A percentile compares a stretch with the other conserved stretches of the same genome.
Conservation (phyloP, 345 rosid species). For the Murraya koenigii region DNA sequence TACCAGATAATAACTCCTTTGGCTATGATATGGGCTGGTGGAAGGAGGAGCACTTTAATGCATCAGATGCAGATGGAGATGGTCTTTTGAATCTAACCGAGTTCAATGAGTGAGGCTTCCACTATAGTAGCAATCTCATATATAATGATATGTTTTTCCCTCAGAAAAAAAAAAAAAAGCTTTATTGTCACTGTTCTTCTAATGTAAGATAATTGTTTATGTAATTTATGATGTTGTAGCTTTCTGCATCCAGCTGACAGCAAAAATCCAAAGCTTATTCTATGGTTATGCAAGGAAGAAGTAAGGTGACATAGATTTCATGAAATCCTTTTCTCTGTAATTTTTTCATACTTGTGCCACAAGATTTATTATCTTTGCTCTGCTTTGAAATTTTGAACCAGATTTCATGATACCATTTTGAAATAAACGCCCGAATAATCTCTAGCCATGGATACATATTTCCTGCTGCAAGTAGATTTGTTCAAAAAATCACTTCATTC, state of each 20-base stretch:
- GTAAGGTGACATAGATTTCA: conserved; percentile 56
- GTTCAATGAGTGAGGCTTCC: conserved; percentile 87
- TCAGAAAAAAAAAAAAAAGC: neutral
- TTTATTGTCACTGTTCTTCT: neutral
- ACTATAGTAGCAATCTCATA: conserved; percentile 7
- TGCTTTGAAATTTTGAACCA: neutral
- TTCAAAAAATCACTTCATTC: neutral
- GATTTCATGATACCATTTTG: neutral
- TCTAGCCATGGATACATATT: neutral
- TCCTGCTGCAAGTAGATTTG: neutral
- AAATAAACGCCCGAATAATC: neutral
- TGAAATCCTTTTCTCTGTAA: neutral
- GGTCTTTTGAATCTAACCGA: conserved; percentile 79
- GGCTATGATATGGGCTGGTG: conserved; percentile 98
- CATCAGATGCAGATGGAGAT: conserved; percentile 94
- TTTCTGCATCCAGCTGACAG: conserved; percentile 98
- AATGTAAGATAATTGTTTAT: conserved; percentile 2
- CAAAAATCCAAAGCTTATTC: conserved; percentile 67
- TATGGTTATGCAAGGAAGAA: conserved; percentile 95
- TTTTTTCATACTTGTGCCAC: neutral
- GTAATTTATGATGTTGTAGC: conserved; percentile 37
- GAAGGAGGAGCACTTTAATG: conserved; percentile 96
- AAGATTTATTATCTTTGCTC: neutral
- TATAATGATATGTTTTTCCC: neutral
- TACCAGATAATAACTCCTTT: conserved; percentile 57